phyloP scores from a whole-genome alignment of 225 moss, liverwort and hornwort genomes.

The Sphagnum contortum region DNA sequence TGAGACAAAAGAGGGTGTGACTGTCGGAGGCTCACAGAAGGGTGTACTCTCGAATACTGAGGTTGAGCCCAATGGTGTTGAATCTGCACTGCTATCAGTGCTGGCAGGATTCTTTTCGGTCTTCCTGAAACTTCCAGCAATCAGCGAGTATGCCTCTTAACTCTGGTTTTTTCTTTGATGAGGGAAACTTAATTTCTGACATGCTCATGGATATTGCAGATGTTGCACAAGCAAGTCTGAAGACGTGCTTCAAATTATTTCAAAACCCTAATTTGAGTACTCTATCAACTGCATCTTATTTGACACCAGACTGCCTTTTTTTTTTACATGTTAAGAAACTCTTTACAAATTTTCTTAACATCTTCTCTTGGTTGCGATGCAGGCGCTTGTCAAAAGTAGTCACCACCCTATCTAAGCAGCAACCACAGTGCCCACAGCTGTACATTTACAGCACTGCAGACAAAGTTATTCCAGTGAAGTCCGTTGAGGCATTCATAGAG shows the following conservation, averaged over 20 bases:
- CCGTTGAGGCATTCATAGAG: slow-evolving; percentile 90
- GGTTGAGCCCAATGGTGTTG: slow-evolving; percentile 40
- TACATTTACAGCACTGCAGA: slow-evolving; percentile 98
- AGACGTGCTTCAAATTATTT: too few species aligned
- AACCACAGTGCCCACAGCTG: slow-evolving; percentile 87
- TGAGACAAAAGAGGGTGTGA: slow-evolving; percentile 32
- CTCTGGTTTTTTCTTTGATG: not conserved
- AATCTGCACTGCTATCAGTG: slow-evolving; percentile 59
- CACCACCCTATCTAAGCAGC: slow-evolving; percentile 64
- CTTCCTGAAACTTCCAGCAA: slow-evolving; percentile 74
- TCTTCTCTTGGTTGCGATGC: slow-evolving; percentile 1
- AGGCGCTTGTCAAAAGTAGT: slow-evolving; percentile 73
- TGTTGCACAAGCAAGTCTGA: too few species aligned
- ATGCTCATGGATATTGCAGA: not conserved
- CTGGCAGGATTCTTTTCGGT: slow-evolving; percentile 82
- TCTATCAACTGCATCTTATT: too few species aligned
- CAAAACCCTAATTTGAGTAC: too few species aligned
- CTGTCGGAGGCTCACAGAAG: slow-evolving; percentile 20
- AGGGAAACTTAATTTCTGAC: not conserved
- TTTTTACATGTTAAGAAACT: too few species aligned
- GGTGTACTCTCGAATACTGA: slow-evolving; percentile 30
- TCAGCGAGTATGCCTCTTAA: slow-evolving; percentile 33
- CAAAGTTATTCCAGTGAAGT: slow-evolving; percentile 69
- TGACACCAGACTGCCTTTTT: too few species aligned
- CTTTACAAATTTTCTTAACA: too few species aligned